Evolutionary conservation across 768 basidiomycete genomes (phyloP), one percentile per base, ranked within the genome.

Genomic region (Zangia roseola): DNA sequence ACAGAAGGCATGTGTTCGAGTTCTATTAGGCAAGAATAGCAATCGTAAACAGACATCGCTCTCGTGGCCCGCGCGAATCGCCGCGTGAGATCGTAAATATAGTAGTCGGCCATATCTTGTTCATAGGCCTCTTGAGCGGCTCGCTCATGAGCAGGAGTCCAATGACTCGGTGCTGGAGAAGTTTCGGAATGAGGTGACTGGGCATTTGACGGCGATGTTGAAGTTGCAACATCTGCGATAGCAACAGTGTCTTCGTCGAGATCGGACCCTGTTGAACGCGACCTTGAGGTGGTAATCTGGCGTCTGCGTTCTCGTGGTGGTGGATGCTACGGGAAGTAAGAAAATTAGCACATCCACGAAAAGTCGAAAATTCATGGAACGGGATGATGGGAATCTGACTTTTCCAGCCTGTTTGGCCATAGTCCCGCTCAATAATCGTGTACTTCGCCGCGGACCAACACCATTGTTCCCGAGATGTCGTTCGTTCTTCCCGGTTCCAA

Each of bases 31-130:
- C 88, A 91, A 60, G 75, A 74, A 57, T 78, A 76, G 58, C 85
- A 88, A 60, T 91, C 83, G 69, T 90, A 97, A 58, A 80, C 68
- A 20, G 87, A 80, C 61, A 94, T 71, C 25, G 83, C 80, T 55
- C 82, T 76, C n/a, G 82, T 80, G 13, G 93, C 94, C 45, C 76
- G 79, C 10, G 88, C 95, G 67, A 93, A 95, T 47, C 77, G 77
- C 53, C 90, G 81, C 69, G 89, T 80, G 38, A 94, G 75, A 59
- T 86, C 80, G 59, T 93, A 87, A 45, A 97, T 75, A 69, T 88
- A 86, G 59, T 88, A 77, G 46, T 95, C 92, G 21, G 92, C 92
- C 48, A 86, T 73, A 46, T 84, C 84, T 34, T 71, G 73, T 54
- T 86, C 85, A 57, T 85, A 84, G 35, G 80, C 75, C 49, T 89